Evolutionary conservation across 2,329 filamentous ascomycete species (phyloP).

Genomic region (Cordyceps cicadae): DNA sequence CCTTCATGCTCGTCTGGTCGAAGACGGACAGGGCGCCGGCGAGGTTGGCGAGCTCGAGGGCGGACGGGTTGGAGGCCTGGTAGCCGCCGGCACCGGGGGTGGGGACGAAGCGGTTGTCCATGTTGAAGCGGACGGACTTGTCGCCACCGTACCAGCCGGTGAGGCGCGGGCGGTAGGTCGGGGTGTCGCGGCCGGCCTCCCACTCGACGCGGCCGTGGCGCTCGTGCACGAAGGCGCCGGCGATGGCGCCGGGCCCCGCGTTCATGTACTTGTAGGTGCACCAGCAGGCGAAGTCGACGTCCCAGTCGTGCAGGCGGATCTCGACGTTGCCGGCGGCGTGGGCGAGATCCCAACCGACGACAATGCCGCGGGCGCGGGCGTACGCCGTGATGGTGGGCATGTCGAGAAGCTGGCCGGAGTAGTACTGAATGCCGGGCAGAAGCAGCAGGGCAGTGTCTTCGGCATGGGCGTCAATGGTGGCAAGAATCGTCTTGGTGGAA

Average conservation of each 20-base stretch:
- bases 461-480: conserved; percentile 66
- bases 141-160: conserved; percentile 84
- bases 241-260: conserved; percentile 73
- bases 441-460: conserved; percentile 66
- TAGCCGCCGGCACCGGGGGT: conserved; percentile 72
- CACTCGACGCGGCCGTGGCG: conserved; percentile 52
- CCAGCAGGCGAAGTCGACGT: conserved; percentile 87
- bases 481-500: conserved; percentile 61
- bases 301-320: conserved; percentile 74
- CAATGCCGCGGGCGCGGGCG: conserved; percentile 61
- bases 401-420: conserved; percentile 82
- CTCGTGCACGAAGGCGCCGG: conserved; percentile 72
- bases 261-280: conserved; percentile 95
- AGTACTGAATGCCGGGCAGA: conserved; percentile 84
- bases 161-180: conserved; percentile 54
- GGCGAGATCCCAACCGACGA: conserved; percentile 81
- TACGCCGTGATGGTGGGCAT: conserved; percentile 70
- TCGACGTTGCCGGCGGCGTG: conserved; percentile 81
- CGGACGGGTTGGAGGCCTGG: conserved; percentile 76
- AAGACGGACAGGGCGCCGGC: conserved; percentile 68
- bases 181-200: conserved; percentile 28
- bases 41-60: conserved; percentile 68
- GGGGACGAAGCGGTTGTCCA: conserved; percentile 74
- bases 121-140: conserved; percentile 67
- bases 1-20: conserved; percentile 58